Evolutionary conservation across 2,329 filamentous ascomycete genomes (phyloP).

Genomic region (Cercospora sesami): DNA sequence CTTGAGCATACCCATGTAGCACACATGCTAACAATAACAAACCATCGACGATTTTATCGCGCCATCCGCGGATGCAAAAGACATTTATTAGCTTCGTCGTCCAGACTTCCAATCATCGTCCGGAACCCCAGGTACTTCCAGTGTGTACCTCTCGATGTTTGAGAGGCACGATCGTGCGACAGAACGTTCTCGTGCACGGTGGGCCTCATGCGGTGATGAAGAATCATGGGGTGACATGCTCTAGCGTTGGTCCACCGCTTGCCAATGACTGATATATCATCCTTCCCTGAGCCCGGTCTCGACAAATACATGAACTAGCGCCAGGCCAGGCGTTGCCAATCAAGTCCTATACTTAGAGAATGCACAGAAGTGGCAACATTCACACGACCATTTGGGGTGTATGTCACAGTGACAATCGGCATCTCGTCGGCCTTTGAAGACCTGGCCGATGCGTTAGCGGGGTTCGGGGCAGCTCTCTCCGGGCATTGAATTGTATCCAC

Average conservation of each 20-base stretch:
- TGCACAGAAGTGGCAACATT: neutral
- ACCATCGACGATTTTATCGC: slow-evolving; percentile 9
- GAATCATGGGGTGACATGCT: slow-evolving; percentile 3
- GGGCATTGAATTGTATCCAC: slow-evolving; percentile 2
- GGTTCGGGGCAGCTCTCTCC: slow-evolving; percentile 8
- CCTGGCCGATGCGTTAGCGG: neutral
- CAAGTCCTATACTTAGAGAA: neutral
- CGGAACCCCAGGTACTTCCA: neutral
- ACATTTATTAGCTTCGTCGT: slow-evolving; percentile 4
- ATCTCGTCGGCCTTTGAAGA: slow-evolving; percentile 3
- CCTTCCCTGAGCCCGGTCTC: neutral
- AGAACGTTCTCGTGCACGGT: neutral
- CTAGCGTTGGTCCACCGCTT: neutral
- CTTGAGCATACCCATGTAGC: slow-evolving; percentile 3
- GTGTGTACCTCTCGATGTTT: neutral
- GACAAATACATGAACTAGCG: neutral
- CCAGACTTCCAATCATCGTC: slow-evolving; percentile 5
- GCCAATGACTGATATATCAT: neutral
- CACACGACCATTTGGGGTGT: neutral
- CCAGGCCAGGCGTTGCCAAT: neutral
- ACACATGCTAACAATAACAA: slow-evolving; percentile 1
- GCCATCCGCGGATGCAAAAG: slow-evolving; percentile 2
- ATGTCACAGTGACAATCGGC: neutral
- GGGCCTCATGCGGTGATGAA: slow-evolving; percentile 6
- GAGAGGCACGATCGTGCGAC: neutral